Conservation (phyloP, 2,329 filamentous ascomycete species). For the Verticillium longisporum region DNA sequence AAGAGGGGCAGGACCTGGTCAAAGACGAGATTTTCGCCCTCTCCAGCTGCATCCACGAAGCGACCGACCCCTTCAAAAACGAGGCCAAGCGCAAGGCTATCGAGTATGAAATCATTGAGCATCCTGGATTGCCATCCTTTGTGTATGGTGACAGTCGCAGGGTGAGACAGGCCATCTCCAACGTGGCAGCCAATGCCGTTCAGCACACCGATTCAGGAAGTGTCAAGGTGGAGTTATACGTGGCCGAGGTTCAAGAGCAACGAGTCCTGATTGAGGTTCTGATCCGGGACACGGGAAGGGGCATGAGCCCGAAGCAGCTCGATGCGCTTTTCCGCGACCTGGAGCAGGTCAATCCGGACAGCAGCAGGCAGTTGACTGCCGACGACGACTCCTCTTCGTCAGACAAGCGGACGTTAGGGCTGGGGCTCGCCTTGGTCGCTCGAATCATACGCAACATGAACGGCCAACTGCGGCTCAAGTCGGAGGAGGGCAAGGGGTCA, state of each 20-base stretch:
- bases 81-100: conserved; percentile 74
- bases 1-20: conserved; percentile 71
- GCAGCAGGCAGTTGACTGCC: conserved; percentile 19
- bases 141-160: conserved; percentile 75
- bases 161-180: conserved; percentile 76
- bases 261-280: conserved; percentile 66
- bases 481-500: conserved; percentile 74
- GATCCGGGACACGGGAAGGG: conserved; percentile 68
- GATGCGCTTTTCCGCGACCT: conserved; percentile 53
- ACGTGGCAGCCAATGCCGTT: conserved; percentile 78
- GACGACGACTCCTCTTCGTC: conserved; percentile 7
- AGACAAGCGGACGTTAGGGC: conserved; percentile 52
- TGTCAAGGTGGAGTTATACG: conserved; percentile 64
- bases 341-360: conserved; percentile 43
- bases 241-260: conserved; percentile 43
- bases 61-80: conserved; percentile 63
- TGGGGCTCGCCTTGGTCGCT: conserved; percentile 84
- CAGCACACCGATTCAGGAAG: conserved; percentile 65
- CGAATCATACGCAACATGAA: conserved; percentile 86
- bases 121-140: conserved; percentile 60
- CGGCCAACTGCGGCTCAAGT: conserved; percentile 77
- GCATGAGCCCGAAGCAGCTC: conserved; percentile 57
- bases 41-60: conserved; percentile 63
- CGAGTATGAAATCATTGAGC: conserved; percentile 58
- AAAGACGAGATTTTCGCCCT: conserved; percentile 79